Evolutionary conservation across 495 filamentous ascomycete species (phyloP).

Genomic region (Penicillium diatomitis): DNA sequence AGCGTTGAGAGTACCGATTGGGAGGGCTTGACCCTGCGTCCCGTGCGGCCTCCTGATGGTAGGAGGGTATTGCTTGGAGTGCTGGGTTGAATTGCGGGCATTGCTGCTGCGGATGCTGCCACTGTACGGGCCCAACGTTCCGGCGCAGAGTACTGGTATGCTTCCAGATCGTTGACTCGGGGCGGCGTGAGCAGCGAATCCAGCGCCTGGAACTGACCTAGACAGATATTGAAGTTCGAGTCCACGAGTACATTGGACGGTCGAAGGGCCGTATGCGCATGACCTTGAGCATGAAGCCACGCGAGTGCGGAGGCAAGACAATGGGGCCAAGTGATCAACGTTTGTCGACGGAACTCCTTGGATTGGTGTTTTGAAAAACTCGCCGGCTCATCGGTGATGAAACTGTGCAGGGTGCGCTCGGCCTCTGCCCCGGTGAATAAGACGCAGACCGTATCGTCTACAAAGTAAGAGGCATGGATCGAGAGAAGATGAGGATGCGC

Average conservation of each 20-base stretch:
- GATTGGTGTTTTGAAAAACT: slow-evolving; percentile 55
- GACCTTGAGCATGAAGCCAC: slow-evolving; percentile 63
- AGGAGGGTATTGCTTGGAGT: slow-evolving; percentile 15
- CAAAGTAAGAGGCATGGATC: slow-evolving; percentile 70
- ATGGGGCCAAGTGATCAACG: slow-evolving; percentile 78
- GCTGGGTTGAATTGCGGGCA: neutral
- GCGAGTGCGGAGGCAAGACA: slow-evolving; percentile 72
- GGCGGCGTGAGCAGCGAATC: slow-evolving; percentile 44
- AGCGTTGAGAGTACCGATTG: slow-evolving; percentile 15
- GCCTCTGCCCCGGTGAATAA: slow-evolving; percentile 61
- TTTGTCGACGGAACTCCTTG: slow-evolving; percentile 59
- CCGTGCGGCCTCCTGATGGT: slow-evolving; percentile 42
- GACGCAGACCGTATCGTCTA: slow-evolving; percentile 61
- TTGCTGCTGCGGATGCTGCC: neutral
- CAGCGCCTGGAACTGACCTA: slow-evolving; percentile 62
- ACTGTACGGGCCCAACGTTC: slow-evolving; percentile 56
- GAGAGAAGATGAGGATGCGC: slow-evolving; percentile 75
- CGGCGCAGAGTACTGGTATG: slow-evolving; percentile 81
- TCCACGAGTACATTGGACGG: slow-evolving; percentile 78
- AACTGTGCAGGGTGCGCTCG: slow-evolving; percentile 68
- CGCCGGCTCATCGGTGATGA: slow-evolving; percentile 59
- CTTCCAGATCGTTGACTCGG: slow-evolving; percentile 60
- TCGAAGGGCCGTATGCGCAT: slow-evolving; percentile 70
- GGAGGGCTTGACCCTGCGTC: slow-evolving; percentile 20
- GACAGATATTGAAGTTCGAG: slow-evolving; percentile 57